These are phyloP conservation scores for Penicillium manginii DNA, from an alignment of 495 filamentous ascomycete genomes.

Conservation along the genomic window DNA sequence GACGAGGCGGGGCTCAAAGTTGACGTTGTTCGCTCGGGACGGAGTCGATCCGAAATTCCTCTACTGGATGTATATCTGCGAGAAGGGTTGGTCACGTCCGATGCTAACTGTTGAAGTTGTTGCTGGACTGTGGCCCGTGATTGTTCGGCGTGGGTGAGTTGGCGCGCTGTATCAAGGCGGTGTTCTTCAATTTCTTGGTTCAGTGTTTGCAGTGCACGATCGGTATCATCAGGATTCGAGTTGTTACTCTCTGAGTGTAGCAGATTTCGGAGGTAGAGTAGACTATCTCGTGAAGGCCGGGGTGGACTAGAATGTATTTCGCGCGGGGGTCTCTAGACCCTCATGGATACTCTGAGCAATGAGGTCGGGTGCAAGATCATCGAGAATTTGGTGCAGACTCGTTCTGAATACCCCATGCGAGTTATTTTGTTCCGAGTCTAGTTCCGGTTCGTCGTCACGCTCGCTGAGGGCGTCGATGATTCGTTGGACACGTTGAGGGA, in stretches of 20 bases:
- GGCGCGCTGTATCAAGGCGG: background rate
- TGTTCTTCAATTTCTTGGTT: slow-evolving; percentile 31
- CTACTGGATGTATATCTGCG: background rate
- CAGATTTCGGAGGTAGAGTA: slow-evolving; percentile 48
- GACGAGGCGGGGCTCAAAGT: slow-evolving; percentile 3
- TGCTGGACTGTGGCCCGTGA: background rate
- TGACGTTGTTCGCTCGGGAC: background rate
- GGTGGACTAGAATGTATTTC: slow-evolving; percentile 14
- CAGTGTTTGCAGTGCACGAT: slow-evolving; percentile 42
- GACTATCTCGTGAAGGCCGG: slow-evolving; percentile 23
- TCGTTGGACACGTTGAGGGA: slow-evolving; percentile 1
- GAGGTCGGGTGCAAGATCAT: background rate
- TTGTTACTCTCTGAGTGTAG: slow-evolving; percentile 40
- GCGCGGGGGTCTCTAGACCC: slow-evolving; percentile 4
- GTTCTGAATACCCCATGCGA: background rate
- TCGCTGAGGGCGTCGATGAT: background rate
- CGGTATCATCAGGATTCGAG: slow-evolving; percentile 44
- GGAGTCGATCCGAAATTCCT: background rate
- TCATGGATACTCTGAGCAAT: background rate
- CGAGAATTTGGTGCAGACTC: background rate
- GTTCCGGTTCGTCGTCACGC: background rate
- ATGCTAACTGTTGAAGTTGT: slow-evolving; percentile 27
- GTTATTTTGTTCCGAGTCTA: background rate
- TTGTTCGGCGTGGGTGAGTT: slow-evolving; percentile 13
- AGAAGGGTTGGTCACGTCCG: slow-evolving; percentile 10